These are phyloP conservation scores for Areca catechu DNA, from an alignment of 176 grass and related monocot species.

Conservation along the genomic window DNA sequence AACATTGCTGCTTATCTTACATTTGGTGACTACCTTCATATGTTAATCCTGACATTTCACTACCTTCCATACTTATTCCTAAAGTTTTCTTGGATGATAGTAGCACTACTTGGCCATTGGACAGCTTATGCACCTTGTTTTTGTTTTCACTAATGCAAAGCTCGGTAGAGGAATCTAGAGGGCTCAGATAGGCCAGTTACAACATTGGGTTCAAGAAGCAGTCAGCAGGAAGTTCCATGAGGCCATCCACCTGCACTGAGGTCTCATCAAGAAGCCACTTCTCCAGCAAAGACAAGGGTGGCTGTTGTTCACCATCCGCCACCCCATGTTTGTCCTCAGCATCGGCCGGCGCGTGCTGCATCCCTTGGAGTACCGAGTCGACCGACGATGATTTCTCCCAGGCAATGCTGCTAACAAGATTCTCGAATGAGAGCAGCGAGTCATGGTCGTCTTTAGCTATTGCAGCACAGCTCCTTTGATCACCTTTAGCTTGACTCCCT, in stretches of 20 bases:
- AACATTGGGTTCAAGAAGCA: too few species aligned
- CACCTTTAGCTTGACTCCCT: conserved; percentile 6
- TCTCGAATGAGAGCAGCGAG: conserved; percentile 23
- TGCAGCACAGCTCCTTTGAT: conserved; percentile 2
- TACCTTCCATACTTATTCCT: too few species aligned
- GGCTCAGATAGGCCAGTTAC: too few species aligned
- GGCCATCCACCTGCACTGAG: conserved; percentile 22
- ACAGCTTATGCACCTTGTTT: too few species aligned
- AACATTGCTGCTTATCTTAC: too few species aligned
- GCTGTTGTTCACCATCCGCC: not conserved
- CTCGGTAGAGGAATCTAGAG: too few species aligned
- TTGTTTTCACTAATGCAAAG: too few species aligned
- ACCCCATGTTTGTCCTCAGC: too few species aligned
- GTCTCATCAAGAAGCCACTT: conserved; percentile 29
- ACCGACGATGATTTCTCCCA: not conserved
- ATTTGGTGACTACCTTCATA: too few species aligned
- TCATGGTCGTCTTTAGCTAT: conserved; percentile 16
- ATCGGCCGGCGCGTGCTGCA: not conserved
- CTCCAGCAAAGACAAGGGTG: conserved; percentile 23
- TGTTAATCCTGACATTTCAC: too few species aligned
- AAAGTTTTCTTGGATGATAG: too few species aligned
- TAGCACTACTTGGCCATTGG: too few species aligned
- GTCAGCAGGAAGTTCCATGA: not conserved
- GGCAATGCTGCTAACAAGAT: conserved; percentile 6
- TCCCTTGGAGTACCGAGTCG: not conserved